phyloP scores from a whole-genome alignment of 805 yeast species.

The Hanseniaspora mollemarum region DNA sequence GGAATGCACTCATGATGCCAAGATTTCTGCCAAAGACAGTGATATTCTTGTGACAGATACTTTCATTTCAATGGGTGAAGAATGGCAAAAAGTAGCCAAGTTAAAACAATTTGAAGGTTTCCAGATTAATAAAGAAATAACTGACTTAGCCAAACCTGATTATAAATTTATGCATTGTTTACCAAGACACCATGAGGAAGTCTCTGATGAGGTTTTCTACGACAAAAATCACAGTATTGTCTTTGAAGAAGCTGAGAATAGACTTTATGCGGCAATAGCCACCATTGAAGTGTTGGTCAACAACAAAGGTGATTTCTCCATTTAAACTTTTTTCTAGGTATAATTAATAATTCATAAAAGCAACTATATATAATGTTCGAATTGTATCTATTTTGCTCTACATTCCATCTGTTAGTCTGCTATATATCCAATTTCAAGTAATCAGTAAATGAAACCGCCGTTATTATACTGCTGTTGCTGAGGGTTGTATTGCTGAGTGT shows the following conservation, averaged over 20 bases:
- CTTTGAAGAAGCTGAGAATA: conserved; percentile 90
- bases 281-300: conserved; percentile 81
- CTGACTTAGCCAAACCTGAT: conserved; percentile 46
- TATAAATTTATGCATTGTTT: conserved; percentile 97
- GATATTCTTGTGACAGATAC: conserved; percentile 89
- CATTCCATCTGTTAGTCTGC: too few species aligned
- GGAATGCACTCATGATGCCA: conserved; percentile 59
- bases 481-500: conserved; percentile 19
- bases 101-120: conserved; percentile 74
- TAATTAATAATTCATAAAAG: background rate
- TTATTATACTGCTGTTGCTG: conserved; percentile 20
- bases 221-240: conserved; percentile 63
- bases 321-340: background rate
- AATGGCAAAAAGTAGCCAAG: conserved; percentile 57
- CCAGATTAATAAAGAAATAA: conserved; percentile 64
- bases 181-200: conserved; percentile 93
- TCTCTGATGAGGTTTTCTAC: conserved; percentile 84
- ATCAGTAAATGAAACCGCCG: background rate
- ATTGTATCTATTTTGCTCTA: background rate
- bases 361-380: background rate
- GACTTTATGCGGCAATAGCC: conserved; percentile 92
- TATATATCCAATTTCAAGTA: background rate
- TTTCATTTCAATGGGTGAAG: conserved; percentile 97
- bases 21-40: conserved; percentile 60
- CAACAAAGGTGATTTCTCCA: conserved; percentile 55